Evolutionary conservation across 768 basidiomycete species (phyloP).

Genomic region (Russula vinacea): DNA sequence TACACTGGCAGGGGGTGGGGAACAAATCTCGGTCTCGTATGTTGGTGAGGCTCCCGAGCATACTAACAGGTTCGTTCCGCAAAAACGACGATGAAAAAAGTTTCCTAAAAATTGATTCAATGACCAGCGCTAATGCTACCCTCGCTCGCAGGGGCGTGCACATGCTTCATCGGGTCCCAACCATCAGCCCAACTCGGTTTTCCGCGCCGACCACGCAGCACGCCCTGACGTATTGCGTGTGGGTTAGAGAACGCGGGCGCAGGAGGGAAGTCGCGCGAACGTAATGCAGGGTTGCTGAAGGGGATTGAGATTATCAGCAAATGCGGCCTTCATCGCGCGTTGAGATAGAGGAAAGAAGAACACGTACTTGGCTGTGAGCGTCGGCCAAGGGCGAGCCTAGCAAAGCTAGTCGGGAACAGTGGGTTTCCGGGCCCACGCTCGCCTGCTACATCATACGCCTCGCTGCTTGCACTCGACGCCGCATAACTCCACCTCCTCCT

Average conservation of each 20-base stretch:
- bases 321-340: not conserved
- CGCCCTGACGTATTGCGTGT: constrained; percentile 31
- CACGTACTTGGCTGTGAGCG: constrained; percentile 53
- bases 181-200: constrained; percentile 41
- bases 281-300: constrained; percentile 32
- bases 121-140: constrained; percentile 32
- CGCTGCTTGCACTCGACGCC: constrained; percentile 28
- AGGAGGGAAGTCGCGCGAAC: constrained; percentile 36
- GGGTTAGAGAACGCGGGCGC: constrained; percentile 34
- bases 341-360: no score
- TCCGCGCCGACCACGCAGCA: constrained; percentile 30
- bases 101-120: not conserved
- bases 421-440: constrained; percentile 73
- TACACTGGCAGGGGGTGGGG: not conserved
- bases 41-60: no score
- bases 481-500: constrained; percentile 27
- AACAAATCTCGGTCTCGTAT: no score
- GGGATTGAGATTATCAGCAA: not conserved
- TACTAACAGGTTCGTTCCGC: not conserved
- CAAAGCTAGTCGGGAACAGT: constrained; percentile 79
- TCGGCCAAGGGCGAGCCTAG: constrained; percentile 62
- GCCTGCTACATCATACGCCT: constrained; percentile 48
- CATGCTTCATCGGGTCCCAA: constrained; percentile 43
- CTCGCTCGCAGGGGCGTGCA: constrained; percentile 45
- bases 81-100: not conserved